These are phyloP conservation scores for Crucibulum laeve DNA, from an alignment of 768 basidiomycete genomes.

Conservation along the genomic window DNA sequence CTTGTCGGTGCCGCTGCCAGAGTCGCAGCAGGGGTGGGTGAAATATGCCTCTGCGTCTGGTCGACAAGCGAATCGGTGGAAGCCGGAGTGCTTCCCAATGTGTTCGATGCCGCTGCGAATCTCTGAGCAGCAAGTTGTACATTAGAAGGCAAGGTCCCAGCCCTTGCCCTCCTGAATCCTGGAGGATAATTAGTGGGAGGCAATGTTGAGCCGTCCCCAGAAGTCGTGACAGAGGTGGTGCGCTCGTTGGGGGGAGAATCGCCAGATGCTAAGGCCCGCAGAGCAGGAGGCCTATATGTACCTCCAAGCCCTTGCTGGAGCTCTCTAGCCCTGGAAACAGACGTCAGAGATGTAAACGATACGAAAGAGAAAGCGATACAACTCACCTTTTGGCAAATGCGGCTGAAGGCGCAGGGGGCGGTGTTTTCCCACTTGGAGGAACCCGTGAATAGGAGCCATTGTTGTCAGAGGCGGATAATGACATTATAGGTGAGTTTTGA, in stretches of 20 bases:
- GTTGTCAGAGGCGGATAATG: constrained; percentile 84
- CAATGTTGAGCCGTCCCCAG: constrained; percentile 52
- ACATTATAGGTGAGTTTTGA: constrained; percentile 76
- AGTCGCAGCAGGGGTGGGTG: constrained; percentile 36
- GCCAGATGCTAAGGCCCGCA: constrained; percentile 65
- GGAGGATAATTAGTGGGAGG: constrained; percentile 77
- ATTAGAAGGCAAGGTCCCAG: constrained; percentile 96
- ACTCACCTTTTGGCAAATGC: constrained; percentile 82
- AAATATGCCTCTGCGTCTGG: constrained; percentile 46
- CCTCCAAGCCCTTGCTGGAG: constrained; percentile 65
- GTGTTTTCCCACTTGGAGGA: constrained; percentile 79
- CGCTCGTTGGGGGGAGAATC: constrained; percentile 72
- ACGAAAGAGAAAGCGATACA: constrained; percentile 10
- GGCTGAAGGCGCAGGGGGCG: constrained; percentile 86
- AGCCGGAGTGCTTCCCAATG: constrained; percentile 41
- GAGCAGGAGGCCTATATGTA: constrained; percentile 79
- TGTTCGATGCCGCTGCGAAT: constrained; percentile 65
- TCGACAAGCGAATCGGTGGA: constrained; percentile 40
- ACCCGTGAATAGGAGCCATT: constrained; percentile 77
- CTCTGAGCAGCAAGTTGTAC: constrained; percentile 84
- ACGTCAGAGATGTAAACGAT: constrained; percentile 11
- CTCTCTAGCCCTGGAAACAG: constrained; percentile 69
- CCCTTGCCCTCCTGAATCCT: constrained; percentile 92
- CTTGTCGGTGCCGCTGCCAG: constrained; percentile 42
- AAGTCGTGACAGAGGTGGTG: constrained; percentile 51